A percentile compares a stretch with the other conserved stretches of the same genome.
phyloP scores from a whole-genome alignment of 108 stramenopile species.

The Cyclotella baltica region DNA sequence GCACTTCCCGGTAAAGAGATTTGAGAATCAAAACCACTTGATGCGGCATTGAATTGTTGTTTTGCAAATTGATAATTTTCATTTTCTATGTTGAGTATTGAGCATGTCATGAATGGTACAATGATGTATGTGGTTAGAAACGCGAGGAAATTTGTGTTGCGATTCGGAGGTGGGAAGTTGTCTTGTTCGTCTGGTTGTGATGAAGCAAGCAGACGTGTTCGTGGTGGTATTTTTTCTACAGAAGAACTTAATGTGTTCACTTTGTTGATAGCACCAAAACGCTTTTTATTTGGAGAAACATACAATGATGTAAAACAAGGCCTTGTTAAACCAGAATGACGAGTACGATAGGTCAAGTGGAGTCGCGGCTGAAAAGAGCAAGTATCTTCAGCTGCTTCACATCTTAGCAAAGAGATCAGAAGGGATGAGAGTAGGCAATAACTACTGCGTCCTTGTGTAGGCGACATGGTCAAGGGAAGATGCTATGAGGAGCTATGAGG shows the following conservation, averaged over 20 bases:
- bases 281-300: no score
- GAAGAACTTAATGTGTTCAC: no score
- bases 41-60: conserved; percentile 6
- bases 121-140: background rate
- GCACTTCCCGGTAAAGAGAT: background rate
- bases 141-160: background rate
- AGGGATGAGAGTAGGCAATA: no score
- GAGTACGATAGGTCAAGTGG: background rate
- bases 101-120: conserved; percentile 10
- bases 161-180: background rate
- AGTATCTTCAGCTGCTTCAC: background rate
- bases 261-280: no score
- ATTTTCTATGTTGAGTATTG: background rate
- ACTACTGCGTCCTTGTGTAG: no score
- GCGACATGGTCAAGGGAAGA: no score
- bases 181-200: background rate
- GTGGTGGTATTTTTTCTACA: no score
- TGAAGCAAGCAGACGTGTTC: no score
- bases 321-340: background rate
- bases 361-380: background rate
- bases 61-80: conserved; percentile 8
- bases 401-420: background rate
- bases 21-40: background rate
- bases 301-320: background rate
- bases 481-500: no score